Conservation (phyloP, 805 yeast genomes). For the Lachancea waltii region DNA sequence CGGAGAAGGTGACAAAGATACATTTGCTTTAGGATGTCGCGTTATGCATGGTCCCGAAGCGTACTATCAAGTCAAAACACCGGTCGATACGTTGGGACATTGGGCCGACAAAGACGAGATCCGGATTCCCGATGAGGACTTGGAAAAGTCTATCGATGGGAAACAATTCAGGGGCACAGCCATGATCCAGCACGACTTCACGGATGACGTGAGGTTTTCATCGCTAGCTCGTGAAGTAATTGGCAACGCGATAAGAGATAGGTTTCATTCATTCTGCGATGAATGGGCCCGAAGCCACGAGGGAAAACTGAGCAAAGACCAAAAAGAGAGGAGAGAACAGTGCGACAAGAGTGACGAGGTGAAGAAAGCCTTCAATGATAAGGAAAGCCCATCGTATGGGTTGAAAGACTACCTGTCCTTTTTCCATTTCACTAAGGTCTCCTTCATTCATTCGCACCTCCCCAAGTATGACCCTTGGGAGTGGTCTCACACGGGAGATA, state of each 20-base stretch:
- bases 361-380: constrained; percentile 4
- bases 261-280: constrained; percentile 6
- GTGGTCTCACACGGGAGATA: constrained; percentile 16
- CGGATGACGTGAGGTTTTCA: constrained; percentile 43
- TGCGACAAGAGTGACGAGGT: constrained; percentile 14
- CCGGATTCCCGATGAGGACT: constrained; percentile 4
- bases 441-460: constrained; percentile 36
- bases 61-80: constrained; percentile 43
- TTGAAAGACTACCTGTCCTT: constrained; percentile 5
- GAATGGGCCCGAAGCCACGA: constrained; percentile 6
- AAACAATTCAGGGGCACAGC: constrained; percentile 53
- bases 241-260: constrained; percentile 5
- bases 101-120: constrained; percentile 27
- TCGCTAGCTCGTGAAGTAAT: constrained; percentile 16
- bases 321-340: constrained; percentile 15
- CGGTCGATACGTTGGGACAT: constrained; percentile 36
- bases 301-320: constrained; percentile 10
- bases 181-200: constrained; percentile 71
- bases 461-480: constrained; percentile 37
- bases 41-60: constrained; percentile 32
- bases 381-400: constrained; percentile 4
- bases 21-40: constrained; percentile 60
- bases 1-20: constrained; percentile 77
- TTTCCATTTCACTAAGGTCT: constrained; percentile 15
- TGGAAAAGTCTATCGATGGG: not conserved